phyloP scores from a whole-genome alignment of 345 rosid species.

The Microcos paniculata region DNA sequence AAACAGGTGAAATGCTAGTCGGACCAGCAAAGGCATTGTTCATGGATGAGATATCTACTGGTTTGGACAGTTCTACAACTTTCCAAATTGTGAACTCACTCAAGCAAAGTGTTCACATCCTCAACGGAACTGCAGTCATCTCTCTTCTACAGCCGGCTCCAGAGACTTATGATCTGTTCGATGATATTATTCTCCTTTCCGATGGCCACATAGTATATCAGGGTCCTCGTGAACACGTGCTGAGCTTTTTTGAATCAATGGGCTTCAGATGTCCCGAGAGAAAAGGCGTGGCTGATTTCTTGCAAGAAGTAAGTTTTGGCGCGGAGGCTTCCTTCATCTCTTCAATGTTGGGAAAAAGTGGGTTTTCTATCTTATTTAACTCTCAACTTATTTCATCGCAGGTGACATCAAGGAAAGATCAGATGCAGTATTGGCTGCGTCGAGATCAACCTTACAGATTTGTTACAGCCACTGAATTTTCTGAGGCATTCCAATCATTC shows the following conservation, averaged over 20 bases:
- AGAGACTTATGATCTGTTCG: conserved; percentile 71
- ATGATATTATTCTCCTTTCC: conserved; percentile 68
- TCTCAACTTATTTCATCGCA: conserved; percentile 16
- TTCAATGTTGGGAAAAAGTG: background rate
- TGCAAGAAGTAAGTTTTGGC: conserved; percentile 61
- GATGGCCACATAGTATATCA: conserved; percentile 78
- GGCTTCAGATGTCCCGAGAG: conserved; percentile 80
- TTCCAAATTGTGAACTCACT: conserved; percentile 72
- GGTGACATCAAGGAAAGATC: conserved; percentile 91
- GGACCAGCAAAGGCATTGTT: conserved; percentile 58
- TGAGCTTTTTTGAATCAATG: conserved; percentile 61
- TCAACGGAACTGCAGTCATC: conserved; percentile 57
- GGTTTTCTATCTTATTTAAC: background rate
- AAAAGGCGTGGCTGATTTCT: conserved; percentile 80
- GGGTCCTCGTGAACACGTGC: conserved; percentile 62
- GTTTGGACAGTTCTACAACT: conserved; percentile 85
- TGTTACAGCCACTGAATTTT: conserved; percentile 56
- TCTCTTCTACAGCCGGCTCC: conserved; percentile 90
- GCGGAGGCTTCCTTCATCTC: background rate
- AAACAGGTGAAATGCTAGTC: conserved; percentile 79
- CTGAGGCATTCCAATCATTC: conserved; percentile 66
- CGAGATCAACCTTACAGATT: conserved; percentile 61
- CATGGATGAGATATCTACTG: conserved; percentile 82
- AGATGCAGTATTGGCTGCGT: conserved; percentile 66
- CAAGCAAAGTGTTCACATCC: conserved; percentile 58